Evolutionary conservation across 768 basidiomycete genomes (phyloP), one percentile per base, ranked within the genome.

Genomic region (Hericium erinaceus): DNA sequence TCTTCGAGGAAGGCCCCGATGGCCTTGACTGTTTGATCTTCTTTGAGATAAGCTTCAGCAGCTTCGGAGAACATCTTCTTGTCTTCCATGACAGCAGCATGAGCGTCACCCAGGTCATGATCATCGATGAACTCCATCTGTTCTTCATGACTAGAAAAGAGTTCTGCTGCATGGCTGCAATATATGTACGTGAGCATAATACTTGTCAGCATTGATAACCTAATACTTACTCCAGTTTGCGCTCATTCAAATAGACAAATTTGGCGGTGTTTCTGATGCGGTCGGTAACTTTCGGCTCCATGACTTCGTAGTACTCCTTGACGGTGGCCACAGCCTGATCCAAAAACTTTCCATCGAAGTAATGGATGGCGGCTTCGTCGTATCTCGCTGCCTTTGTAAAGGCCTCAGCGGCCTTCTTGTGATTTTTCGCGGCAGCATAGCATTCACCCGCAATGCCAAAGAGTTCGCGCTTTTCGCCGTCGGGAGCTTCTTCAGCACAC

Each of bases 301-400:
- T 71, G 4, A 66, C 55, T 1, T 60, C 48, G 11, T 65, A 40
- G 58, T 81, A 65, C 0, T 58, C 48, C 18, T 72, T 59, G 13
- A 85, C 71, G 12, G 82, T 67, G 4, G 69, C 62, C 0, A 81
- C 69, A 0, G 83, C 83, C 48, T 83, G 74, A 48, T 81, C 80
- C 52, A 85, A 84, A 38, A 64, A 65, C 1, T 76, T 77, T 0
- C 70, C 69, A 56, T 79, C 75, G n/a, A 79, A 73, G 57, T 75
- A 85, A n/a, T 73, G 68, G 56, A 71, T 68, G 1, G 78, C 79
- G 1, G 80, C 76, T 2, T 67, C 60, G 3, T 72, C 70, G 56
- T 73, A 83, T 49, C 79, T 73, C 26, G 70, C 64, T 2, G 77
- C 80, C 0, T 68, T 58, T 5, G 72, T 55, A 61, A 77, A 83